Percentiles rank a stretch among this genome's conserved stretches.
Evolutionary conservation across 768 basidiomycete species (phyloP).

Genomic region (Phylloporus arenicola): DNA sequence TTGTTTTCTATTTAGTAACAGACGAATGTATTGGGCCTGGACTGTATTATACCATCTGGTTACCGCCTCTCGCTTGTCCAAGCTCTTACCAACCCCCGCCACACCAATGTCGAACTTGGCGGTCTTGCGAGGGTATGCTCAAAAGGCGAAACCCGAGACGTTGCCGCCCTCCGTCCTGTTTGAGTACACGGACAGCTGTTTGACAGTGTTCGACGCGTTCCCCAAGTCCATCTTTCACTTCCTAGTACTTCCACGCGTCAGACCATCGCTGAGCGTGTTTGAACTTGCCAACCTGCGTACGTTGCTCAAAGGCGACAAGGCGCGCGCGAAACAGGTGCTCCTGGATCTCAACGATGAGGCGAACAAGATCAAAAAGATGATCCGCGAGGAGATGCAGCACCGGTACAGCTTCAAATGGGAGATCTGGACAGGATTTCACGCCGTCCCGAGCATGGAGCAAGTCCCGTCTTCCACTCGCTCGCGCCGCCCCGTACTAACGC

Average conservation of each 20-base stretch:
- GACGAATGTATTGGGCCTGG: conserved; percentile 2
- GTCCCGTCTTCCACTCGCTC: conserved; percentile 23
- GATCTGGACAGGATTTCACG: conserved; percentile 82
- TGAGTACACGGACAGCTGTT: conserved; percentile 44
- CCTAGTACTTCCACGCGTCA: conserved; percentile 67
- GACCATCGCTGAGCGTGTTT: conserved; percentile 25
- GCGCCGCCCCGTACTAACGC: not conserved
- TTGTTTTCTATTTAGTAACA: conserved; percentile 1
- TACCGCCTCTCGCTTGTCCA: conserved; percentile 2
- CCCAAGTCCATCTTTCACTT: conserved; percentile 88
- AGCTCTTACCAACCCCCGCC: not conserved
- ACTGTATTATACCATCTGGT: conserved; percentile 15
- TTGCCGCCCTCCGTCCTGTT: conserved; percentile 62
- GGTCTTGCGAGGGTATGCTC: conserved; percentile 59
- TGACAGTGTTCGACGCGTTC: conserved; percentile 71
- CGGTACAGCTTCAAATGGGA: conserved; percentile 73
- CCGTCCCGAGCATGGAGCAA: conserved; percentile 79
- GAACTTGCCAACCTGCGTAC: conserved; percentile 52
- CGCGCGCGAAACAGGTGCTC: conserved; percentile 50
- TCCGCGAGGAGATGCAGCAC: conserved; percentile 75
- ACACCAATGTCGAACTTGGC: conserved; percentile 40
- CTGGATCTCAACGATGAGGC: conserved; percentile 52
- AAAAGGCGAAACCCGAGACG: conserved; percentile 38
- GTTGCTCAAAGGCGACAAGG: conserved; percentile 51
- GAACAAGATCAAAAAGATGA: conserved; percentile 47